These are phyloP conservation scores for Pleoardoris graminearum DNA, from an alignment of 2,329 filamentous ascomycete genomes.

Conservation along the genomic window DNA sequence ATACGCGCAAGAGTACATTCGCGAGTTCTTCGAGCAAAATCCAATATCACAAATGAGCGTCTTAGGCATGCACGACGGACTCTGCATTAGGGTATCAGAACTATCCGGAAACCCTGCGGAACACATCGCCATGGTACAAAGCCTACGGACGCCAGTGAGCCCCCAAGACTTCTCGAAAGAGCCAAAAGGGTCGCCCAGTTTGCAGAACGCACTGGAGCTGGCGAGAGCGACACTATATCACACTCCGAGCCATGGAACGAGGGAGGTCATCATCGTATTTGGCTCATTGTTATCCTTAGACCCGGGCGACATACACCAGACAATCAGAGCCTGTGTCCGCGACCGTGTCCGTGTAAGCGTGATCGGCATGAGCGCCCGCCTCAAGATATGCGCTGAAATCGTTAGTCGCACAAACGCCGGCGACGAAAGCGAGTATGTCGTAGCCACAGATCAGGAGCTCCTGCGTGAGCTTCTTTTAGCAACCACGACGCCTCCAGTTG, in stretches of 20 bases:
- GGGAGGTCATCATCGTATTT: constrained; percentile 90
- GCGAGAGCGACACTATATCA: constrained; percentile 89
- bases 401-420: constrained; percentile 85
- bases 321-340: constrained; percentile 74
- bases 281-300: constrained; percentile 89
- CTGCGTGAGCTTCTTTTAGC: constrained; percentile 87
- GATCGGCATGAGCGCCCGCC: constrained; percentile 86
- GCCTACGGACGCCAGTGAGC: constrained; percentile 65
- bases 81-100: constrained; percentile 83
- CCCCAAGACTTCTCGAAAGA: constrained; percentile 68
- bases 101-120: constrained; percentile 90
- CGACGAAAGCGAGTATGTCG: constrained; percentile 73
- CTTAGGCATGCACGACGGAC: constrained; percentile 88
- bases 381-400: constrained; percentile 89
- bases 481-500: constrained; percentile 85
- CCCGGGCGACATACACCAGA: constrained; percentile 92
- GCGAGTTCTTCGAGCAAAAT: constrained; percentile 97
- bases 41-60: constrained; percentile 95
- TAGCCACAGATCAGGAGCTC: constrained; percentile 85
- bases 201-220: constrained; percentile 97
- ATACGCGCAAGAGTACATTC: constrained; percentile 84
- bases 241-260: constrained; percentile 87
- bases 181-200: constrained; percentile 55
- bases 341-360: constrained; percentile 87
- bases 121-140: constrained; percentile 76